Base-by-base conservation (phyloP, 139 green algal species). In the Chlorella sp. region DNA sequence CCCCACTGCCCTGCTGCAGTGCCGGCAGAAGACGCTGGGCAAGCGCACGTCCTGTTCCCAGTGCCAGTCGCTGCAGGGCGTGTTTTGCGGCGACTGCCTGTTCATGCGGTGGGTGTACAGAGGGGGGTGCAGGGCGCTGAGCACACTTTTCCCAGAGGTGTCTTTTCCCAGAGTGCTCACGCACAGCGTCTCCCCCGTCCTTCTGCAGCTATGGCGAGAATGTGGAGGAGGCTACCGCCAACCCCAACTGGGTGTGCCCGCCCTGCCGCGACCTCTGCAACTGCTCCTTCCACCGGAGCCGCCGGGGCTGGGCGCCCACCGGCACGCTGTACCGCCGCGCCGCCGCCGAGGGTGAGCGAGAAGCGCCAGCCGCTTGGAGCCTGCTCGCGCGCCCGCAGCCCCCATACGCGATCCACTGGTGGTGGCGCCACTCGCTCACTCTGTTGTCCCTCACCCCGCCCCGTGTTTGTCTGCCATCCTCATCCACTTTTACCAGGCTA, bases 61-160 rank as follows among this genome's bases (percentile, higher is more conserved):
- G 58, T 84, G 79, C 73, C 9, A 69, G 31, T 77, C 74, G 42
- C 60, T 89, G 61, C 78, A 90, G 68, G 89, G 91, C 48, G 64
- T 87, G 43, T 89, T 96, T 41, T 95, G 91, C 76, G 91, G 91
- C 23, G 89, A 95, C 77, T 95, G 91, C 84, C 75, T 95, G 60
- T 93, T 83, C 59, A 95, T 92, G 89, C 66, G 87, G n/a, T n/a
- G n/a, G n/a, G n/a, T n/a, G n/a, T n/a, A n/a, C n/a, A n/a, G n/a
- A n/a, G n/a, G n/a, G n/a, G n/a, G n/a, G n/a, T n/a, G n/a, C n/a
- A n/a, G n/a, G n/a, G n/a, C n/a, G n/a, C n/a, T n/a, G n/a, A n/a
- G n/a, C n/a, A n/a, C n/a, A n/a, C n/a, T n/a, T n/a, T n/a, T n/a
- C n/a, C n/a, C n/a, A n/a, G n/a, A n/a, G n/a, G n/a, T n/a, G n/a